Percentiles rank a stretch among this genome's conserved stretches.
These are phyloP conservation scores for Talaromyces ruber DNA, from an alignment of 495 filamentous ascomycete species.

Conservation along the genomic window DNA sequence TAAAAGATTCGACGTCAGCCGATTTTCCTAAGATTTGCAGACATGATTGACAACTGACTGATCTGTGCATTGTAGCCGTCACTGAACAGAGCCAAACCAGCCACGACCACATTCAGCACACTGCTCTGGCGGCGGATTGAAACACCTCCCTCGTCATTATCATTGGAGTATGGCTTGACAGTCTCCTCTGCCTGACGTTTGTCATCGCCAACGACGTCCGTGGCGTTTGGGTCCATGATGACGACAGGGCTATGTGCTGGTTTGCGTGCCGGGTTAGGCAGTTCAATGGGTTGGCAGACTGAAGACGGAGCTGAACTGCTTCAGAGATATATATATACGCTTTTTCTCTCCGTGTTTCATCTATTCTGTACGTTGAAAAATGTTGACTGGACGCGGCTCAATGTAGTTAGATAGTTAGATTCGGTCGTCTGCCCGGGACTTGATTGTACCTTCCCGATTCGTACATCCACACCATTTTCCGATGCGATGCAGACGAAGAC, in stretches of 20 bases:
- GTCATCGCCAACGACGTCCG: background rate
- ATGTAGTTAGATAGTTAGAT: background rate
- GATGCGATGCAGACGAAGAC: background rate
- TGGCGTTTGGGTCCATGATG: slow-evolving; percentile 6
- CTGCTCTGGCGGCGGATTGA: slow-evolving; percentile 10
- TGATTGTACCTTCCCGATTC: background rate
- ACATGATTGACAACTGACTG: slow-evolving; percentile 8
- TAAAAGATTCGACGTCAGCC: background rate
- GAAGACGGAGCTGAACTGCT: too few species aligned
- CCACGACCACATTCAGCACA: slow-evolving; percentile 24
- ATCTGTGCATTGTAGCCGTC: slow-evolving; percentile 39
- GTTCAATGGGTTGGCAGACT: too few species aligned
- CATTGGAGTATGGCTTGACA: background rate
- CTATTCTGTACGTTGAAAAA: too few species aligned
- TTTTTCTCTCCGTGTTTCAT: too few species aligned
- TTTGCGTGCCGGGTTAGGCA: background rate
- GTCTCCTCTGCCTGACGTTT: slow-evolving; percentile 5
- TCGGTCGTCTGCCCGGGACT: background rate
- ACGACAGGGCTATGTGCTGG: background rate
- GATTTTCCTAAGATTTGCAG: background rate
- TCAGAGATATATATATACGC: too few species aligned
- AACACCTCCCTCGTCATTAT: slow-evolving; percentile 8
- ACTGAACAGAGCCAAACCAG: slow-evolving; percentile 29
- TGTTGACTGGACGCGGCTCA: too few species aligned
- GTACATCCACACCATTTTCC: background rate